These are phyloP conservation scores for Aspergillus candidus DNA, from an alignment of 2,329 filamentous ascomycete genomes.

Conservation along the genomic window DNA sequence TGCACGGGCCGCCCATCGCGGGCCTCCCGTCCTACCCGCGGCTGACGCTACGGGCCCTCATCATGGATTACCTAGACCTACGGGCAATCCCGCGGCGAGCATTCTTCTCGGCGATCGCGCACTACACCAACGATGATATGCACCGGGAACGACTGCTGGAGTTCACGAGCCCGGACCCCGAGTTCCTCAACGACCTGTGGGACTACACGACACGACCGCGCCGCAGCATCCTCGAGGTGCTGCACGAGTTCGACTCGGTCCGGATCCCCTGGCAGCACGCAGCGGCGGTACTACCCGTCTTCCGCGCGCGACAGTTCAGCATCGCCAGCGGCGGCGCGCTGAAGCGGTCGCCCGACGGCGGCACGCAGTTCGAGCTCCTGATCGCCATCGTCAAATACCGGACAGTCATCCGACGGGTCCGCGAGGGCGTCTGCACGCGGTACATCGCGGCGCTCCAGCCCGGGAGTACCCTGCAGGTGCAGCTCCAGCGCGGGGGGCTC, in stretches of 20 bases:
- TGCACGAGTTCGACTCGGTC: slow-evolving; percentile 83
- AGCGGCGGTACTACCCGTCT: slow-evolving; percentile 67
- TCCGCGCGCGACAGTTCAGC: slow-evolving; percentile 89
- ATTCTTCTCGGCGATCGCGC: slow-evolving; percentile 73
- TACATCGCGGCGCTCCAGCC: slow-evolving; percentile 65
- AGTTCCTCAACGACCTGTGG: slow-evolving; percentile 83
- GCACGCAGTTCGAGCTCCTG: slow-evolving; percentile 61
- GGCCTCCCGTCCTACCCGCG: slow-evolving; percentile 30
- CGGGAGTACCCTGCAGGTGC: slow-evolving; percentile 55
- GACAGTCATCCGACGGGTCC: slow-evolving; percentile 75
- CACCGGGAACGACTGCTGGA: slow-evolving; percentile 79
- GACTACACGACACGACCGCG: slow-evolving; percentile 91
- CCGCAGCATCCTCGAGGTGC: slow-evolving; percentile 83
- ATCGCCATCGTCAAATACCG: slow-evolving; percentile 87
- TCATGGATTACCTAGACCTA: slow-evolving; percentile 82
- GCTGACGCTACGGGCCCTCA: slow-evolving; percentile 65
- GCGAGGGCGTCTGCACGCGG: slow-evolving; percentile 83
- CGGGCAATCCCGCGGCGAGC: slow-evolving; percentile 80
- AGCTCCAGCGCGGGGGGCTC: slow-evolving; percentile 49
- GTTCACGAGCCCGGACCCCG: slow-evolving; percentile 68
- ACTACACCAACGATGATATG: slow-evolving; percentile 64
- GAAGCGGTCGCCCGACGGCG: slow-evolving; percentile 31
- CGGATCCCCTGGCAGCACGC: slow-evolving; percentile 70
- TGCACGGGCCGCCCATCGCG: slow-evolving; percentile 26
- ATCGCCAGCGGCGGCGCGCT: slow-evolving; percentile 67